Base-by-base conservation (phyloP, 2,329 filamentous ascomycete genomes). In the Whalleya microplaca region DNA sequence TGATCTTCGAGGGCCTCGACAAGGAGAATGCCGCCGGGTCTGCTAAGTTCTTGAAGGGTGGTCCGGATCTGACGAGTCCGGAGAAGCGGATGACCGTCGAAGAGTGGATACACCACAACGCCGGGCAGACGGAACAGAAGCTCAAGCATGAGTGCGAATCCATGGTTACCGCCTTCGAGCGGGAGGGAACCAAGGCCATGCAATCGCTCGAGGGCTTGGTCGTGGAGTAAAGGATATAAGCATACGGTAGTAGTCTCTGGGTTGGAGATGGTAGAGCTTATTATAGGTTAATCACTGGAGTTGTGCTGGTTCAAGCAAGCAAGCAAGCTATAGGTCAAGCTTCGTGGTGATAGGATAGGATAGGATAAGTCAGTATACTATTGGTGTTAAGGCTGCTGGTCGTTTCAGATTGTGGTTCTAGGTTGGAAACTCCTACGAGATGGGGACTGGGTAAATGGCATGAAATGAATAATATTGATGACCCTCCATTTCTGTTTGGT, bases 21-120 rank as follows among this genome's bases (percentile, higher is more conserved):
- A 81, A 82, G 66, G 81, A 87, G 63, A 86, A 84, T 53, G 73
- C 75, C 0, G 76, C 77, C 1, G 76, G 45, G 7, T 55, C 62
- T 14, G 45, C 76, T 18, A 61, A 55, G 9, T 75, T 85, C 21
- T 71, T 88, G 16, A 79, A 77, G 53, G 78, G 81, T 41, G 85
- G 84, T 12, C 80, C 80, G 0, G 83, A 83, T 14, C 75, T 99
- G 51, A 88, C 84, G 2, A 89, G 83, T 51, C 84, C 87, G 0
- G 95, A 98, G 77, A 92, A 89, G 78, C 80, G 83, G 40, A 96
- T 99, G 93, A 94, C 87, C 4, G 91, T 98, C 0, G 92, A 96
- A 72, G 87, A 97, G 73, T 99, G 94, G 92, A 89, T 99, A 41
- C 80, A 87, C 55, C 84, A 88, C 74, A 93, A 95, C 64, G 95